Evolutionary conservation across 176 grass and related monocot genomes (phyloP).

Genomic region (Bromus sterilis): DNA sequence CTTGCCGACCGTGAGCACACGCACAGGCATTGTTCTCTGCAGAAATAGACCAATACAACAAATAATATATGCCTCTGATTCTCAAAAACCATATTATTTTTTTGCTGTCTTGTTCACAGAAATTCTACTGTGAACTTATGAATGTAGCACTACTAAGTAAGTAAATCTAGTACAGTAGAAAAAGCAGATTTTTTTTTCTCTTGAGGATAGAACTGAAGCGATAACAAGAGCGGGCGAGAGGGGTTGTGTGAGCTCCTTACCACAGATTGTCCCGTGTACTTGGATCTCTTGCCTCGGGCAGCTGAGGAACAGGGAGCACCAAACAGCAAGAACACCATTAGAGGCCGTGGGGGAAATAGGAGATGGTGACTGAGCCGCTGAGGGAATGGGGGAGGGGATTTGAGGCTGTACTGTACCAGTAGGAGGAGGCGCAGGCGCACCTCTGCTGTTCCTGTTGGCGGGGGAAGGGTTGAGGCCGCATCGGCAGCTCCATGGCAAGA

Average conservation of each 20-base stretch:
- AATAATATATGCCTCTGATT: neutral
- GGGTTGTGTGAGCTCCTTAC: constrained; percentile 15
- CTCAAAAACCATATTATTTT: neutral
- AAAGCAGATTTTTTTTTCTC: neutral
- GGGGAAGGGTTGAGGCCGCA: constrained; percentile 12
- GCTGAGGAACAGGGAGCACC: neutral
- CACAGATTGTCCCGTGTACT: constrained; percentile 72
- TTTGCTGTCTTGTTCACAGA: neutral
- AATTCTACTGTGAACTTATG: neutral
- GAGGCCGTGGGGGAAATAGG: neutral
- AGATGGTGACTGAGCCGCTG: no score
- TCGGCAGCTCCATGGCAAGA: constrained; percentile 14
- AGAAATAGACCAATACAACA: neutral
- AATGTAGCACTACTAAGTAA: neutral
- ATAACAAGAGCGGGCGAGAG: neutral
- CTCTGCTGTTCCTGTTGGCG: constrained; percentile 10
- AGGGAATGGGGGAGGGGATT: neutral
- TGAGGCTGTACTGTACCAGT: constrained; percentile 12
- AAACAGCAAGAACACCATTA: neutral
- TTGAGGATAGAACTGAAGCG: neutral
- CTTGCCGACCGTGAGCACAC: constrained; percentile 75
- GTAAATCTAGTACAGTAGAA: neutral
- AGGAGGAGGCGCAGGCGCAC: neutral
- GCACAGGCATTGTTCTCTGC: constrained; percentile 73
- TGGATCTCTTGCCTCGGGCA: constrained; percentile 47